These are phyloP conservation scores for Microthlaspi erraticum DNA, from an alignment of 345 rosid species.

Conservation along the genomic window DNA sequence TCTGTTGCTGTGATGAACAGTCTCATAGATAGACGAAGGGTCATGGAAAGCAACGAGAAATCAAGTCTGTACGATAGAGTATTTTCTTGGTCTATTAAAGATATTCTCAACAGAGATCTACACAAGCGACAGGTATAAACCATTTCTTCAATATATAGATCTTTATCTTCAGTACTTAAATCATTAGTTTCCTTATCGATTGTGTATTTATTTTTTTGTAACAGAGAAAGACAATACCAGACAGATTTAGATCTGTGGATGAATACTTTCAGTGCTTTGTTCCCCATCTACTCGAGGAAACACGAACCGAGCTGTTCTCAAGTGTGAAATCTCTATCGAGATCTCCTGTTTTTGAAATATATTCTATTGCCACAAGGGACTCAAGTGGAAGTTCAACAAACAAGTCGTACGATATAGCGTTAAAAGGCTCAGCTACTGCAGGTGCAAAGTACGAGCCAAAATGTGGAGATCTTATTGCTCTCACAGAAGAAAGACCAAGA, in stretches of 20 bases:
- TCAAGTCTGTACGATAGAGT: constrained; percentile 23
- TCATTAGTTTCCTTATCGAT: background rate
- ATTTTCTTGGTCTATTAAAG: constrained; percentile 49
- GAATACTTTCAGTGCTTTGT: constrained; percentile 45
- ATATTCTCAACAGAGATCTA: constrained; percentile 46
- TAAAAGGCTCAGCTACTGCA: background rate
- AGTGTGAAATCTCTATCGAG: constrained; percentile 28
- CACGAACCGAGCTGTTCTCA: constrained; percentile 44
- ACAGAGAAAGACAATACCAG: constrained; percentile 48
- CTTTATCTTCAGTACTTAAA: background rate
- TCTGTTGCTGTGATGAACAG: background rate
- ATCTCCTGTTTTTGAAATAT: constrained; percentile 19
- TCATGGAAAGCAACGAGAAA: constrained; percentile 1
- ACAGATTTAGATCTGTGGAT: constrained; percentile 29
- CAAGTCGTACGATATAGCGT: constrained; percentile 6
- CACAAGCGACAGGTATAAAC: constrained; percentile 34
- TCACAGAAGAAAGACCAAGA: constrained; percentile 45
- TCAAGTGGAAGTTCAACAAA: background rate
- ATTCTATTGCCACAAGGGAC: background rate
- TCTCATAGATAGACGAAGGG: constrained; percentile 14
- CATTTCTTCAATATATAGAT: background rate
- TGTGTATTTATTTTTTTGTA: background rate
- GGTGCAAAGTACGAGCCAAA: constrained; percentile 42
- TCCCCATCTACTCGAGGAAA: constrained; percentile 49
- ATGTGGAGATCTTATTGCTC: constrained; percentile 50